These are phyloP conservation scores for Sideroxylon spinosum DNA, from an alignment of 179 eudicot species.

Conservation along the genomic window DNA sequence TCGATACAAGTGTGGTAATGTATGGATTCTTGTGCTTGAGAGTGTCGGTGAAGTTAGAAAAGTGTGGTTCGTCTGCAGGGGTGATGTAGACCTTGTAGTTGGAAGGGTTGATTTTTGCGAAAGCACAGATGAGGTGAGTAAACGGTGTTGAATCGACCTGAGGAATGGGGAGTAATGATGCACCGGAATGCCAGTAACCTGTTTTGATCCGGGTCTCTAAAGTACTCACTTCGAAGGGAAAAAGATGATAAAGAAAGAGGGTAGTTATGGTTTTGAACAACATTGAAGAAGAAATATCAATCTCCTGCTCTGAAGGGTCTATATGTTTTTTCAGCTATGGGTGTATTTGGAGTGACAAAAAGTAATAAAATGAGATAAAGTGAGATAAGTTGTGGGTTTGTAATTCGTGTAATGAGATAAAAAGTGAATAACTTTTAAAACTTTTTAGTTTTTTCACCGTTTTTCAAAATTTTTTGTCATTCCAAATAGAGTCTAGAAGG, in stretches of 20 bases:
- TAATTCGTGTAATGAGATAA: no score
- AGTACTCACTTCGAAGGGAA: not conserved
- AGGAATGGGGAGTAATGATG: slow-evolving; percentile 17
- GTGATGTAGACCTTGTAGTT: slow-evolving; percentile 26
- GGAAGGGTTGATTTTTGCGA: slow-evolving; percentile 31
- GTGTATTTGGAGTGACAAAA: no score
- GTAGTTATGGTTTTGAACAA: not conserved
- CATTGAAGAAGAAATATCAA: not conserved
- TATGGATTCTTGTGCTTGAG: slow-evolving; percentile 37
- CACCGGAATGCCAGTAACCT: slow-evolving; percentile 33
- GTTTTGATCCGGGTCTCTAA: slow-evolving; percentile 20
- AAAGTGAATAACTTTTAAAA: no score
- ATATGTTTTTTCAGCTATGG: not conserved
- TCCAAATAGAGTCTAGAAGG: no score
- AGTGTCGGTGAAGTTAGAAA: slow-evolving; percentile 37
- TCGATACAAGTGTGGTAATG: slow-evolving; percentile 40
- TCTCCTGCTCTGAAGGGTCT: not conserved
- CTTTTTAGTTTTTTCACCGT: no score
- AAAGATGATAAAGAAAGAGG: not conserved
- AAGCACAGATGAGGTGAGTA: slow-evolving; percentile 43
- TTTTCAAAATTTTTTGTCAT: no score
- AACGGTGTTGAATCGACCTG: slow-evolving; percentile 37
- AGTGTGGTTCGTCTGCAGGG: slow-evolving; percentile 23
- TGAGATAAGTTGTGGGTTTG: no score
- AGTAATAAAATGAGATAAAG: no score